These are phyloP conservation scores for Pseudognaphalium luteoalbum DNA, from an alignment of 129 eudicot genomes.

Conservation along the genomic window DNA sequence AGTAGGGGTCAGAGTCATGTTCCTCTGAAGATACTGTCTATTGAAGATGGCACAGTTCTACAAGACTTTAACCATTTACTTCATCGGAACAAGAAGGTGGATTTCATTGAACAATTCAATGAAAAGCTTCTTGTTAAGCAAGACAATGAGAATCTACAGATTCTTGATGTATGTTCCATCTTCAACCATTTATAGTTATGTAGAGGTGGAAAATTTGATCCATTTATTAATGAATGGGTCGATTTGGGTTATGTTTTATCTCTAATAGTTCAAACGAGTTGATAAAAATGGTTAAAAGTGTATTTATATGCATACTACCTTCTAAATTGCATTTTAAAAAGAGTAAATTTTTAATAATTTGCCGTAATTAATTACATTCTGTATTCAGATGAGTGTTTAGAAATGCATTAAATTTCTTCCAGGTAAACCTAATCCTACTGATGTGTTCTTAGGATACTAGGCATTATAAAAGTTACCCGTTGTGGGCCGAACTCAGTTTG, in stretches of 20 bases:
- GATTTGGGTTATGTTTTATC: background rate
- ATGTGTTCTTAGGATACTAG: no score
- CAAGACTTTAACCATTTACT: conserved; percentile 49
- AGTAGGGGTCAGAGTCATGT: conserved; percentile 39
- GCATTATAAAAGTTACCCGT: no score
- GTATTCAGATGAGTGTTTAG: no score
- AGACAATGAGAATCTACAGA: conserved; percentile 58
- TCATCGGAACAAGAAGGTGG: conserved; percentile 57
- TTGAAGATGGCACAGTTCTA: conserved; percentile 47
- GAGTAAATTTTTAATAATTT: no score
- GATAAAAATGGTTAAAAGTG: background rate
- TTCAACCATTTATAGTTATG: conserved; percentile 9
- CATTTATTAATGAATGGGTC: background rate
- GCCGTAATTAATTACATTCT: no score
- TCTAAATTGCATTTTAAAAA: background rate
- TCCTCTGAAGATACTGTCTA: conserved; percentile 46
- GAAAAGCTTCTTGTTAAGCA: conserved; percentile 67
- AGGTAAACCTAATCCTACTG: no score
- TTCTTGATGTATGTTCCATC: conserved; percentile 45
- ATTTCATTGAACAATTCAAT: conserved; percentile 55
- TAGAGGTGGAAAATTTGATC: background rate
- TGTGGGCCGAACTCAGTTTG: no score
- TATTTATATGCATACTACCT: background rate
- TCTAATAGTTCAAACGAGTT: background rate
- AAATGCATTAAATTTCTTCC: no score